phyloP scores from a whole-genome alignment of 129 eudicot species.

The Tanacetum coccineum region DNA sequence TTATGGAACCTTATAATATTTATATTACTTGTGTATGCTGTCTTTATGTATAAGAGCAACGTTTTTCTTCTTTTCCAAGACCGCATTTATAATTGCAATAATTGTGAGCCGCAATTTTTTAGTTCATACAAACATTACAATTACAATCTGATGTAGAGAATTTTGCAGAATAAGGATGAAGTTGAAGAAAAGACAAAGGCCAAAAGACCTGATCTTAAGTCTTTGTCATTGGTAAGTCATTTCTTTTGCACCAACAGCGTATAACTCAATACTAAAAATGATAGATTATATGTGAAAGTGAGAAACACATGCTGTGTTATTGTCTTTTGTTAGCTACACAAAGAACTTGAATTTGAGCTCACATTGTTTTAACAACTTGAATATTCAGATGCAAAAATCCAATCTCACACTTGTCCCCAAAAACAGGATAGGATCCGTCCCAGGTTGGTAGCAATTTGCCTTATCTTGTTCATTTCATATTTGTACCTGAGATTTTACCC shows the following conservation, averaged over 20 bases:
- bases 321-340: background rate
- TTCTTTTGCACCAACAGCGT: background rate
- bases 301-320: slow-evolving; percentile 2
- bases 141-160: slow-evolving; percentile 24
- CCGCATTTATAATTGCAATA: background rate
- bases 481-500: background rate
- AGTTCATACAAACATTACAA: background rate
- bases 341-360: background rate
- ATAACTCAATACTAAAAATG: slow-evolving; percentile 8
- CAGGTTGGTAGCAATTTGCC: slow-evolving; percentile 47
- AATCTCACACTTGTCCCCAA: slow-evolving; percentile 30
- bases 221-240: slow-evolving; percentile 54
- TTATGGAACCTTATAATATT: background rate
- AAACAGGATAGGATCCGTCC: slow-evolving; percentile 62
- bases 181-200: slow-evolving; percentile 29
- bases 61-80: background rate
- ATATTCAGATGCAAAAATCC: slow-evolving; percentile 58
- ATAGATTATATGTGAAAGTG: slow-evolving; percentile 10
- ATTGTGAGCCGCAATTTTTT: background rate
- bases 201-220: slow-evolving; percentile 65
- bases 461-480: background rate
- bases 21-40: background rate
- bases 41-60: background rate
- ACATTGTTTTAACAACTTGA: slow-evolving; percentile 15
- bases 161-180: slow-evolving; percentile 38